These are phyloP conservation scores for Talaromyces adpressus DNA, from an alignment of 495 filamentous ascomycete genomes.

Conservation along the genomic window DNA sequence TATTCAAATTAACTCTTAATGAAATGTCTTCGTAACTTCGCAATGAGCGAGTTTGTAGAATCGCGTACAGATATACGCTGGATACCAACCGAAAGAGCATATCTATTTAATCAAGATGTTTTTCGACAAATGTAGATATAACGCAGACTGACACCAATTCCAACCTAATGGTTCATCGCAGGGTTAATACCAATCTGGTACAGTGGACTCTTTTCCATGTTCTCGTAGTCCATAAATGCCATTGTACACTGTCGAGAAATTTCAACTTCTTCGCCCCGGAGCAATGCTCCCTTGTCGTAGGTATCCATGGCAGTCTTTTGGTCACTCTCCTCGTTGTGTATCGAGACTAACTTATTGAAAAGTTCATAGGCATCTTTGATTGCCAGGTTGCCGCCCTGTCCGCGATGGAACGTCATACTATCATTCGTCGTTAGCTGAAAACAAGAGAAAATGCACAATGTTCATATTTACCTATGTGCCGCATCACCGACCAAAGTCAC, in stretches of 20 bases:
- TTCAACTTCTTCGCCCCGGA: not conserved
- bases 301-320: not conserved
- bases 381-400: not conserved
- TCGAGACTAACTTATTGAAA: not conserved
- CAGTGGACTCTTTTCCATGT: not conserved
- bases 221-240: slow-evolving; percentile 4
- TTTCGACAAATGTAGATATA: not conserved
- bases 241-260: slow-evolving; percentile 3
- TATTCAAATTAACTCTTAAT: not conserved
- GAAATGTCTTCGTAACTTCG: not conserved
- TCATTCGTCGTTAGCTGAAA: not conserved
- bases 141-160: not conserved
- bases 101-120: not conserved
- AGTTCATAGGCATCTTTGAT: not conserved
- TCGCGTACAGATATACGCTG: not conserved
- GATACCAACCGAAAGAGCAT: not conserved
- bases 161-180: not conserved
- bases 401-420: not conserved
- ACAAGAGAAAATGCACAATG: not conserved
- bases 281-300: slow-evolving; percentile 2
- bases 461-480: not conserved
- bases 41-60: not conserved
- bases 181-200: not conserved
- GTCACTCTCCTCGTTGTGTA: not conserved
- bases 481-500: not conserved